Evolutionary conservation across 1,284 basidiomycete genomes (phyloP), one percentile per base, ranked within the genome.

Genomic region (Sporisorium graminicola): DNA sequence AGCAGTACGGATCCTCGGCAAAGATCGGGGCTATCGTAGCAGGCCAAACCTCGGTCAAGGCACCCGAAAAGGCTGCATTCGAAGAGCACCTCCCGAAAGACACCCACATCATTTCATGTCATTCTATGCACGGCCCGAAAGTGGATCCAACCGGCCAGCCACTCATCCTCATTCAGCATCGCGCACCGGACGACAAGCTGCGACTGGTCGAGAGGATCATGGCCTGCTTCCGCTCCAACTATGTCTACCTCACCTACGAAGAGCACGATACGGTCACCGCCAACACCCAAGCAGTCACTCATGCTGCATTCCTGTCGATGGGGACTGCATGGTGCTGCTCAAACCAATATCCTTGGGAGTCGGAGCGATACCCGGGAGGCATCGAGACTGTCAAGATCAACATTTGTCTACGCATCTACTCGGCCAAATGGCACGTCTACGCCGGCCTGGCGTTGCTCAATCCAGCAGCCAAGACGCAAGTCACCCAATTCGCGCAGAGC

Each of bases 311-410:
- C 88, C 88, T 99, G 40, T 94, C 92, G 78, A 99, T 99, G 97
- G 96, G 96, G 16, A 96, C 94, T 2, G 96, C 96, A 0, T 99
- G 97, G 96, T 89, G 91, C 55, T 90, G 90, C 65, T 89, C 91
- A 16, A 87, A 89, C 16, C 88, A 89, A 24, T 99, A 98, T 85
- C 97, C 97, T 2, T 99, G 96, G 97, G 95, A 98, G 86, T 91
- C 94, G 46, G 88, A 88, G 10, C 91, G 92, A 63, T 98, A 98
- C 87, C 93, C 97, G 40, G 94, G 95, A n/a, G 97, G 97, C 0
- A 96, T 99, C 81, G 96, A 99, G 87, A 96, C 94, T 9, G 94
- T 95, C 82, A 99, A 99, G 87, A 95, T 98, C 81, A 99, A 99
- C 89, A 93, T 99, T 84, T 92, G 81, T 53, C 67, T 85, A 26